A percentile compares a stretch with the other conserved stretches of the same genome.
phyloP scores from a whole-genome alignment of 108 stramenopile genomes.

The Nannochloropsis granulata region DNA sequence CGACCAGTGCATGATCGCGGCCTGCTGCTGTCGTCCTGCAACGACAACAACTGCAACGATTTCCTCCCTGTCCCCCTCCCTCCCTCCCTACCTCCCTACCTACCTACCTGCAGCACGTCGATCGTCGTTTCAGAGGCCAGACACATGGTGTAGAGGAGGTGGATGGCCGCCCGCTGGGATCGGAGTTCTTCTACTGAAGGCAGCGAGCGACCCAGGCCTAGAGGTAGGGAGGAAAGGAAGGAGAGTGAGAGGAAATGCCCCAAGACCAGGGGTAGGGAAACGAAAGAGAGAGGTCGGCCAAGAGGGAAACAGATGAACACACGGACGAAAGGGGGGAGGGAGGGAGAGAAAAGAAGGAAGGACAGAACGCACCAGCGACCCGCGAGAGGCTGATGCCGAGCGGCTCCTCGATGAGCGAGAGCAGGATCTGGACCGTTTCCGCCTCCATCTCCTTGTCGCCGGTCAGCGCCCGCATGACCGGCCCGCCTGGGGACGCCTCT shows the following conservation, averaged over 20 bases:
- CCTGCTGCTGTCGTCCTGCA: too few relatives aligned
- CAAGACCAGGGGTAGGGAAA: too few relatives aligned
- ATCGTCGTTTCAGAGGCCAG: background rate
- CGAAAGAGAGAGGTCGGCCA: background rate
- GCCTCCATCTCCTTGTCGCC: background rate
- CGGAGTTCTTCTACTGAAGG: background rate
- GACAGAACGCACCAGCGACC: background rate
- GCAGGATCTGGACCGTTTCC: background rate
- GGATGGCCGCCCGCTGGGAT: background rate
- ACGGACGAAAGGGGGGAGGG: background rate
- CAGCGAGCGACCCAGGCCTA: background rate
- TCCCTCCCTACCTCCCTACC: background rate
- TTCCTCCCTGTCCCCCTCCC: too few relatives aligned
- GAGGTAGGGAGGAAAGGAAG: background rate
- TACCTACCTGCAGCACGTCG: background rate
- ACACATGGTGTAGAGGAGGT: background rate
- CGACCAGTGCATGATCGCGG: too few relatives aligned
- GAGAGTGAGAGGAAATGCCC: too few relatives aligned
- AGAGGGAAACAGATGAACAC: background rate
- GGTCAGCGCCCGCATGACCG: background rate
- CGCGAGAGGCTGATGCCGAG: background rate
- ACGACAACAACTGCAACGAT: too few relatives aligned
- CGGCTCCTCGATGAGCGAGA: background rate
- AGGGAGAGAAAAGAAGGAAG: background rate
- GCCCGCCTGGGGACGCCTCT: background rate